These are phyloP conservation scores for Cyberlindnera euphorbiae DNA, from an alignment of 805 yeast genomes.

Conservation along the genomic window DNA sequence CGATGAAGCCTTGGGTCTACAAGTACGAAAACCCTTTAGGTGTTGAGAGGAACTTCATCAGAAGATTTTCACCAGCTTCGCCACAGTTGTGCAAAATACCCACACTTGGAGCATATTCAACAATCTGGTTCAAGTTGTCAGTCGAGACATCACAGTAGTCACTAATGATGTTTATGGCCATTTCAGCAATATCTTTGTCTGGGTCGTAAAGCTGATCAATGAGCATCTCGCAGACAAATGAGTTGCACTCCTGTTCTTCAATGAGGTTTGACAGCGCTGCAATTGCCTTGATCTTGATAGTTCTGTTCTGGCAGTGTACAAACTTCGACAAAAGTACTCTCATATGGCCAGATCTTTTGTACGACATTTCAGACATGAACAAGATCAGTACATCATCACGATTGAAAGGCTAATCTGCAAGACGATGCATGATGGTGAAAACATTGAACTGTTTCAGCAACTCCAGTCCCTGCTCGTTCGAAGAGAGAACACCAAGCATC, in stretches of 20 bases:
- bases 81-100: conserved; percentile 21
- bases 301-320: conserved; percentile 47
- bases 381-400: conserved; percentile 54
- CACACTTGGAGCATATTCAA: conserved; percentile 52
- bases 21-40: conserved; percentile 67
- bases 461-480: conserved; percentile 54
- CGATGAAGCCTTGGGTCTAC: conserved; percentile 53
- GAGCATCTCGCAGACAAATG: conserved; percentile 43
- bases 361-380: conserved; percentile 59
- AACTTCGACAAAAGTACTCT: conserved; percentile 63
- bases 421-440: conserved; percentile 73
- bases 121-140: conserved; percentile 45
- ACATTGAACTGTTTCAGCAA: conserved; percentile 80
- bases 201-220: conserved; percentile 70
- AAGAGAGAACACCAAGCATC: conserved; percentile 69
- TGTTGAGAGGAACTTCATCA: conserved; percentile 60
- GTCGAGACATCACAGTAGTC: conserved; percentile 48
- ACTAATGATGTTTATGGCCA: conserved; percentile 52
- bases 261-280: conserved; percentile 42
- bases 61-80: conserved; percentile 42
- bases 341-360: conserved; percentile 57
- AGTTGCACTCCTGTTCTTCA: conserved; percentile 32
- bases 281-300: conserved; percentile 55
- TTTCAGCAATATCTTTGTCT: conserved; percentile 46
- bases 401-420: conserved; percentile 48